A percentile compares a stretch with the other conserved stretches of the same genome.
Conservation (phyloP, 768 basidiomycete genomes). For the Lactarius indigo region DNA sequence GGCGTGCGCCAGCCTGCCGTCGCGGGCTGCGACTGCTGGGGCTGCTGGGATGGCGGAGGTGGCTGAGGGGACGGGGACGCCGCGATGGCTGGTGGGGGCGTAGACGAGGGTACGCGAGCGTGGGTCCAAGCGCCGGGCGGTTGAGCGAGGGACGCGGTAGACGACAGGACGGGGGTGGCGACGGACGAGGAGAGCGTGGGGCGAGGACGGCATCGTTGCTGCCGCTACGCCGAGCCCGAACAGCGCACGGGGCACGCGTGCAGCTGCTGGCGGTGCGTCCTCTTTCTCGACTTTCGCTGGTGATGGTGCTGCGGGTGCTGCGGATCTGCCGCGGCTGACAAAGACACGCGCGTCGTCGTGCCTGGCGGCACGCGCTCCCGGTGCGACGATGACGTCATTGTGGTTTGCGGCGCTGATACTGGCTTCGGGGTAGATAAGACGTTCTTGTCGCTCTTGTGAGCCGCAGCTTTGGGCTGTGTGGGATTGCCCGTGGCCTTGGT, state of each 20-base stretch:
- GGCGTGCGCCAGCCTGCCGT: slow-evolving; percentile 9
- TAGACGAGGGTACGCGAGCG: slow-evolving; percentile 13
- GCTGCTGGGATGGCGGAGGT: too few species aligned
- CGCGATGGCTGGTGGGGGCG: slow-evolving; percentile 33
- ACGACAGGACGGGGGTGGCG: slow-evolving; percentile 67
- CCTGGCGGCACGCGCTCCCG: background rate
- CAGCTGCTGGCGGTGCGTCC: background rate
- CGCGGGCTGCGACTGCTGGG: background rate
- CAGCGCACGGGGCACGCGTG: slow-evolving; percentile 2
- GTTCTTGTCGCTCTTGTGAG: background rate
- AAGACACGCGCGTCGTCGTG: background rate
- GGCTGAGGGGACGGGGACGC: too few species aligned
- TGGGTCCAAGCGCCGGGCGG: slow-evolving; percentile 32
- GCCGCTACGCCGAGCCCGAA: slow-evolving; percentile 16
- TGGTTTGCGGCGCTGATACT: too few species aligned
- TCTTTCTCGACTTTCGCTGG: background rate
- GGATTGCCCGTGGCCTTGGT: slow-evolving; percentile 10
- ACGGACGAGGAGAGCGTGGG: slow-evolving; percentile 59
- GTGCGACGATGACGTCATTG: slow-evolving; percentile 1
- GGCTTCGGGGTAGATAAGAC: background rate
- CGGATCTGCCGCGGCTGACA: background rate
- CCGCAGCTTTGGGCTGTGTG: background rate
- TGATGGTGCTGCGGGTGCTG: background rate
- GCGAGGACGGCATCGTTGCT: slow-evolving; percentile 23
- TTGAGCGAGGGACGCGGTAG: slow-evolving; percentile 71